phyloP scores from a whole-genome alignment of 768 basidiomycete species.

The Daedaleopsis sinensis region DNA sequence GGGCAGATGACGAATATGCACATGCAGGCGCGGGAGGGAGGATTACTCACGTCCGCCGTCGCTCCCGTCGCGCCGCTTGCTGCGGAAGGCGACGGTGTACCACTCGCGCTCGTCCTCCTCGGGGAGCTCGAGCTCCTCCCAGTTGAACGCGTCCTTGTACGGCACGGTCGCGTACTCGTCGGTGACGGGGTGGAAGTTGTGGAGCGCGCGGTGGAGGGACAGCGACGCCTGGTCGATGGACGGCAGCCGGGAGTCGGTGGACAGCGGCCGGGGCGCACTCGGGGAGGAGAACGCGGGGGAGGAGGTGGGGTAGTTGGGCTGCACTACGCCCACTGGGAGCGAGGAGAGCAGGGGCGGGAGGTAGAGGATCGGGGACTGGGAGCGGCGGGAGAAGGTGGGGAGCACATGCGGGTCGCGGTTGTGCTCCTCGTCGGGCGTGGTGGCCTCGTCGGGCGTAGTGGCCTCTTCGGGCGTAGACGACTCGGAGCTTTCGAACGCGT shows the following conservation, averaged over 20 bases:
- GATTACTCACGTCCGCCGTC: constrained; percentile 60
- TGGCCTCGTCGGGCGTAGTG: constrained; percentile 7
- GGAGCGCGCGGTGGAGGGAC: constrained; percentile 84
- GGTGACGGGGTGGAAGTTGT: constrained; percentile 67
- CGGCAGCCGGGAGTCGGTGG: constrained; percentile 78
- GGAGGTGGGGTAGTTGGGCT: constrained; percentile 16
- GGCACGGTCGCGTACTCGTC: constrained; percentile 61
- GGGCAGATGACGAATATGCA: not conserved
- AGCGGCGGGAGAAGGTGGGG: constrained; percentile 52
- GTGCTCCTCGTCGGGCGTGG: not conserved
- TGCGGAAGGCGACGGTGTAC: constrained; percentile 93
- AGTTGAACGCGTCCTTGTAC: constrained; percentile 88
- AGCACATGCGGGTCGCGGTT: constrained; percentile 55
- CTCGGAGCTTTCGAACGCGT: not conserved
- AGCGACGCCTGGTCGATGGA: constrained; percentile 85
- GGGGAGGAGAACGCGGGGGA: constrained; percentile 23
- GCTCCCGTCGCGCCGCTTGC: constrained; percentile 70
- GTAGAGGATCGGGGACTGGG: constrained; percentile 64
- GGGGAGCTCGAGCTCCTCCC: constrained; percentile 70
- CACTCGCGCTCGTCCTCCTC: constrained; percentile 78
- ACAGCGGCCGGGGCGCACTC: constrained; percentile 41
- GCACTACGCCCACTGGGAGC: constrained; percentile 50
- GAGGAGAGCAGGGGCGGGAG: constrained; percentile 85
- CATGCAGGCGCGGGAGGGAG: not conserved
- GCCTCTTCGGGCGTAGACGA: constrained; percentile 6